These are phyloP conservation scores for Trypanosoma rangeli DNA, from an alignment of 208 protist genomes.

Conservation along the genomic window DNA sequence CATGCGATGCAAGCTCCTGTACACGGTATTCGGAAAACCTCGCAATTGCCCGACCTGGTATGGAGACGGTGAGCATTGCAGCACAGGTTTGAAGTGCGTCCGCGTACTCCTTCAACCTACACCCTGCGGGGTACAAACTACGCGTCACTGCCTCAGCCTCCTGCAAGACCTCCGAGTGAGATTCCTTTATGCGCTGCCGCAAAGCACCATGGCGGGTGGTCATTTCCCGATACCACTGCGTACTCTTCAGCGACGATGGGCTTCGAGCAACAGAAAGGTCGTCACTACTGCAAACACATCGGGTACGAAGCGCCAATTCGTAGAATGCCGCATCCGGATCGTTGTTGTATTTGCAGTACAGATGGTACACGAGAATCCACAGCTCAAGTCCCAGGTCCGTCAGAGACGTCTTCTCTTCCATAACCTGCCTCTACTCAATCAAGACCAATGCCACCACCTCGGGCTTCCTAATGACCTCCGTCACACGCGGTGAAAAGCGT, in stretches of 20 bases:
- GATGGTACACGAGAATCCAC: constrained; percentile 63
- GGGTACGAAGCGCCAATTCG: constrained; percentile 58
- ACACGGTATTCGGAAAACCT: constrained; percentile 37
- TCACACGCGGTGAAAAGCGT: background rate
- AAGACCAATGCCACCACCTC: background rate
- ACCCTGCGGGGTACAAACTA: constrained; percentile 70
- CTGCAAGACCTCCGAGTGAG: constrained; percentile 30
- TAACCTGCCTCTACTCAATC: background rate
- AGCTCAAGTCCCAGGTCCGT: constrained; percentile 68
- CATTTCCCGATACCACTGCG: constrained; percentile 60
- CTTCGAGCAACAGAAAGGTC: constrained; percentile 7
- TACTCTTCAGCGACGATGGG: constrained; percentile 26
- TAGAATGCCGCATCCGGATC: constrained; percentile 29
- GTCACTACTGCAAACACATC: constrained; percentile 8
- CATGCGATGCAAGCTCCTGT: constrained; percentile 23
- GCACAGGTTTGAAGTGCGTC: constrained; percentile 71
- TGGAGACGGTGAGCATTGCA: constrained; percentile 57
- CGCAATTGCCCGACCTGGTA: constrained; percentile 35
- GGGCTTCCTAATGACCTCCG: background rate
- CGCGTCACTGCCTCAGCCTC: constrained; percentile 55
- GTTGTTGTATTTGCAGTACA: constrained; percentile 42
- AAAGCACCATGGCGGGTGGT: constrained; percentile 35
- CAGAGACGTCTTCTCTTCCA: background rate
- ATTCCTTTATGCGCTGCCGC: constrained; percentile 21
- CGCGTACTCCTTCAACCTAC: constrained; percentile 59